phyloP scores from a whole-genome alignment of 164 flowering plant species.

The Vitis amurensis region DNA sequence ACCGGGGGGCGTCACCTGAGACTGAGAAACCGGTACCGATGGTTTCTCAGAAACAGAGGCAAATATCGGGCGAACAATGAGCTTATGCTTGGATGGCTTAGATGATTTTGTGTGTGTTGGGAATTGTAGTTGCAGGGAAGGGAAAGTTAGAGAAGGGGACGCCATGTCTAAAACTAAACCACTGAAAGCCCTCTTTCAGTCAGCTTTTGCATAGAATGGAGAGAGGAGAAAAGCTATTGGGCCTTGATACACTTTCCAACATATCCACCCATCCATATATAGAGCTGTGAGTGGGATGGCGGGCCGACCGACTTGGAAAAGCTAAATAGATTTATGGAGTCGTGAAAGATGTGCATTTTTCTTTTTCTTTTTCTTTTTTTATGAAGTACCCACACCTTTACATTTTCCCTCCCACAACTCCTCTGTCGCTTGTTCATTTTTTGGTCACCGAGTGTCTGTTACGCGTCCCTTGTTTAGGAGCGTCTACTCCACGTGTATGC shows the following conservation, averaged over 20 bases:
- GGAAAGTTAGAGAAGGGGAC: background rate
- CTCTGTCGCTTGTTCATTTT: too few species aligned
- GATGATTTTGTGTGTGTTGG: conserved; percentile 6
- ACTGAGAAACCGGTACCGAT: conserved; percentile 1
- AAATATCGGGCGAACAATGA: conserved; percentile 13
- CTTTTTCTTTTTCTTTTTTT: background rate
- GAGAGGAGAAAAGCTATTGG: background rate
- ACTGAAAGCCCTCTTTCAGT: too few species aligned
- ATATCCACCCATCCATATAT: background rate
- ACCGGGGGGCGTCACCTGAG: conserved; percentile 25
- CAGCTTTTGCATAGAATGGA: background rate
- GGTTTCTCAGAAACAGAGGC: conserved; percentile 41
- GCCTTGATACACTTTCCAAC: background rate
- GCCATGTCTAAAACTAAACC: too few species aligned
- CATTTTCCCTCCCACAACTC: background rate
- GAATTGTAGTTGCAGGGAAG: conserved; percentile 16
- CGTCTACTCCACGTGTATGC: too few species aligned
- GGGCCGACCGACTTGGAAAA: too few species aligned
- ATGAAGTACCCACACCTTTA: background rate
- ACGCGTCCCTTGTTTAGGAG: too few species aligned
- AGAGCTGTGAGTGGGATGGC: background rate
- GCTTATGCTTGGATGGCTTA: background rate
- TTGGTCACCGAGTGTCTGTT: too few species aligned
- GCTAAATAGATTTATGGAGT: background rate
- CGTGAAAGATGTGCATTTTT: background rate